Conservation (phyloP, 1,139 yeast genomes). For the Scheffersomyces titani region DNA sequence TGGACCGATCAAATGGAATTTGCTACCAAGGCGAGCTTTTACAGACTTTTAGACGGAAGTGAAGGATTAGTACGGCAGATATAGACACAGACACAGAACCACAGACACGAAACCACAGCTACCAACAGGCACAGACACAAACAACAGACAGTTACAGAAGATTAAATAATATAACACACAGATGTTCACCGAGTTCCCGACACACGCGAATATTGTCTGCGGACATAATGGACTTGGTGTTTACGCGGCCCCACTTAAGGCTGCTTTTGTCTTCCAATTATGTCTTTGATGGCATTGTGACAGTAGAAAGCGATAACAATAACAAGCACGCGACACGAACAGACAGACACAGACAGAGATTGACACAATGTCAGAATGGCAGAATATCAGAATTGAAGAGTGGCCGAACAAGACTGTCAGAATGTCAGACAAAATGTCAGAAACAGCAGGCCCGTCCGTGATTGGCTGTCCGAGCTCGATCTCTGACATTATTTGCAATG, state of each 20-base stretch:
- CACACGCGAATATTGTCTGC: background rate
- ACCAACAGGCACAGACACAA: background rate
- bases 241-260: background rate
- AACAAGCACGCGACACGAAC: too few relatives aligned
- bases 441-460: too few relatives aligned
- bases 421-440: too few relatives aligned
- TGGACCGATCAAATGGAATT: too few relatives aligned
- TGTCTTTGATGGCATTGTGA: background rate
- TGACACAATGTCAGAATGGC: too few relatives aligned
- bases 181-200: background rate
- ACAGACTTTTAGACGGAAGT: too few relatives aligned
- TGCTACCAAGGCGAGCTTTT: background rate
- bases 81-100: background rate
- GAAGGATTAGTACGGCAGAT: background rate
- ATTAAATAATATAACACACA: background rate
- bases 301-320: background rate
- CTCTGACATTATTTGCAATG: too few relatives aligned
- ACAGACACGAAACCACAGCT: background rate
- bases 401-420: too few relatives aligned
- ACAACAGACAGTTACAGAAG: background rate
- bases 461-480: too few relatives aligned
- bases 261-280: background rate
- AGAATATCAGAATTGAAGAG: too few relatives aligned
- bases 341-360: too few relatives aligned
- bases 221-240: background rate